Evolutionary conservation across 2,329 filamentous ascomycete genomes (phyloP), one percentile per base, ranked within the genome.

Genomic region (Cladosporium sp.): DNA sequence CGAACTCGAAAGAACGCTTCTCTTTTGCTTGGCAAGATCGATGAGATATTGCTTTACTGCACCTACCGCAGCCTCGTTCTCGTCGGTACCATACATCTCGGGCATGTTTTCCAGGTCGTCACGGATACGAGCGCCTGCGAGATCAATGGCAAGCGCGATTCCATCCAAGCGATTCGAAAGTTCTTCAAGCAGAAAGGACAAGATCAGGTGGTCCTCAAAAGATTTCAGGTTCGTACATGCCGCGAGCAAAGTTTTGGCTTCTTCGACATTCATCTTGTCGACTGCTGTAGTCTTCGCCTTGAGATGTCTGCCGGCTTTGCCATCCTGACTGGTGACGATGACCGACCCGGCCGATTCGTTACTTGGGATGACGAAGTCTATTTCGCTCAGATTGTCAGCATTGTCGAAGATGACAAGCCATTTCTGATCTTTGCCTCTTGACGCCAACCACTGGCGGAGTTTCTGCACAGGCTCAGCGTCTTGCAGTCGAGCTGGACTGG

Each of bases 321-420:
- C 37, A n/a, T 42, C 37, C 37, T 42, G 50, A 14, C 50, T 52
- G 6, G 37, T 52, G 2, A 52, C 36, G 19, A 42, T 52, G 12
- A 55, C 51, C 15, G 38, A 43, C 3, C 51, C 51, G 5, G 38
- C 38, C 9, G 20, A 43, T 5, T 39, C 38, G 3, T 28, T 34
- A 3, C 38, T 38, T 6, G 43, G 9, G 1, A 55, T n/a, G 17
- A 9, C 9, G 25, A 25, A 8, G 7, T 43, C 25, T 1, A 17
- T 6, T 28, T 28, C 36, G 22, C 39, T 17, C 3, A 37, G 25
- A 3, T 55, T 39, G 14, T 45, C 51, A 7, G 51, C 39, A 8
- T 55, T 55, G 51, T 54, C 51, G 7, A 56, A 20, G 1, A 56
- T 14, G 3, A 12, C 22, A 5, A 57, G 43, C 55, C 42, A 57